Percentiles rank a stretch among this genome's conserved stretches.
These are phyloP conservation scores for Fusarium bactridioides DNA, from an alignment of 2,329 filamentous ascomycete species.

Conservation along the genomic window DNA sequence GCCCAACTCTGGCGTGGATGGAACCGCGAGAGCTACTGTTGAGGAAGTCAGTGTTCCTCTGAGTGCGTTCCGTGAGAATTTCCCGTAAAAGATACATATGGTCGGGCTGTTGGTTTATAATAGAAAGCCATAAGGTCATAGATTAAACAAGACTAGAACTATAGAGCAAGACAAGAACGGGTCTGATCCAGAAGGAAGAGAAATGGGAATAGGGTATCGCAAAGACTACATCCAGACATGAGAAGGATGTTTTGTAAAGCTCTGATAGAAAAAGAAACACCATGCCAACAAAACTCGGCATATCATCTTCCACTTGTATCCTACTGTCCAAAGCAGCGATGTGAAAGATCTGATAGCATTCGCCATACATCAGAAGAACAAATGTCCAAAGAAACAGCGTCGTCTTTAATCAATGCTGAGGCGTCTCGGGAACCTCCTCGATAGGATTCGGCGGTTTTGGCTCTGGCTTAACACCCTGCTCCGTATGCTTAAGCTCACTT, in stretches of 20 bases:
- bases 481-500: neutral
- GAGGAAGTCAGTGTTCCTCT: conserved; percentile 55
- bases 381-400: neutral
- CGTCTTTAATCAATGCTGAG: neutral
- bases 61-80: conserved; percentile 48
- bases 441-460: neutral
- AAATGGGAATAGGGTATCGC: conserved; percentile 40
- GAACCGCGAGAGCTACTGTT: conserved; percentile 47
- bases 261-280: conserved; percentile 9
- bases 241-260: neutral
- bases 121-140: conserved; percentile 23
- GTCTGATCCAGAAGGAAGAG: neutral
- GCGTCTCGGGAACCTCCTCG: conserved; percentile 6
- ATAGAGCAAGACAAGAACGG: conserved; percentile 9
- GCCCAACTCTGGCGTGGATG: conserved; percentile 42
- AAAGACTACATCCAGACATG: conserved; percentile 24
- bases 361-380: neutral
- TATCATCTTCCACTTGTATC: conserved; percentile 6
- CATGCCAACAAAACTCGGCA: conserved; percentile 13
- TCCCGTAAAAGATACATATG: conserved; percentile 13
- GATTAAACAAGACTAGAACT: conserved; percentile 31
- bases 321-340: conserved; percentile 2
- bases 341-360: conserved; percentile 9
- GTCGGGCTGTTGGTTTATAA: neutral
- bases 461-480: neutral